Percentiles rank a stretch among this genome's conserved stretches.
These are phyloP conservation scores for Borealophlyctis nickersoniae DNA, from an alignment of 192 early-diverging fungal species.

Conservation along the genomic window DNA sequence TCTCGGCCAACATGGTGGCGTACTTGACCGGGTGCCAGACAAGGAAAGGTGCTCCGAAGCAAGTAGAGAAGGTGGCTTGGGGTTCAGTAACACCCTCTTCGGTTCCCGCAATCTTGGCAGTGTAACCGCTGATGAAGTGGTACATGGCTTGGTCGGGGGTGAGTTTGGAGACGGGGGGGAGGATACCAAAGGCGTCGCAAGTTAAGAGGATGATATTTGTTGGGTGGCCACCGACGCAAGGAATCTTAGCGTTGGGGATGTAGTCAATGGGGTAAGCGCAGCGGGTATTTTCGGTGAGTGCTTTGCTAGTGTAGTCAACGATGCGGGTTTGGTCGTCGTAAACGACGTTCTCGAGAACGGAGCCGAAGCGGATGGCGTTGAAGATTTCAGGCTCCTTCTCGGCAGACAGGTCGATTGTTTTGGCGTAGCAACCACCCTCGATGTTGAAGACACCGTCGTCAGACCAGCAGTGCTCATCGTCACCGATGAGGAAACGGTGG, in stretches of 20 bases:
- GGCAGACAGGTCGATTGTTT: conserved; percentile 89
- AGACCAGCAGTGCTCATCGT: conserved; percentile 99
- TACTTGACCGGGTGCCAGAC: conserved; percentile 95
- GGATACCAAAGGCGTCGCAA: conserved; percentile 94
- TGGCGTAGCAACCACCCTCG: conserved; percentile 99
- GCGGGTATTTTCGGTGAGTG: conserved; percentile 93
- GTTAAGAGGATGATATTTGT: conserved; percentile 95
- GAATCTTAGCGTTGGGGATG: conserved; percentile 91
- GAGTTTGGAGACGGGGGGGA: conserved; percentile 86
- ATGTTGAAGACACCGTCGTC: conserved; percentile 97
- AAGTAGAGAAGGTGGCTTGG: conserved; percentile 73
- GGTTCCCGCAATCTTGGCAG: conserved; percentile 96
- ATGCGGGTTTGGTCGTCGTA: conserved; percentile 66
- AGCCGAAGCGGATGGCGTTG: conserved; percentile 89
- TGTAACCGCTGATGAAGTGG: conserved; percentile 97
- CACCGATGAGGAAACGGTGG: conserved; percentile 88
- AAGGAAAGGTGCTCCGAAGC: conserved; percentile 85
- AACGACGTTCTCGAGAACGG: conserved; percentile 92
- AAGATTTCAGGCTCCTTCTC: conserved; percentile 99
- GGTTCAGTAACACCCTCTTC: conserved; percentile 93
- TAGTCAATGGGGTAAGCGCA: conserved; percentile 90
- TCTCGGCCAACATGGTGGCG: conserved; percentile 93
- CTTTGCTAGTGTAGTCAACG: conserved; percentile 81
- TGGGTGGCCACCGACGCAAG: conserved; percentile 87
- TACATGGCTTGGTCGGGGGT: conserved; percentile 88